Base-by-base conservation (phyloP, 768 basidiomycete species). In the Hericium alpestre region DNA sequence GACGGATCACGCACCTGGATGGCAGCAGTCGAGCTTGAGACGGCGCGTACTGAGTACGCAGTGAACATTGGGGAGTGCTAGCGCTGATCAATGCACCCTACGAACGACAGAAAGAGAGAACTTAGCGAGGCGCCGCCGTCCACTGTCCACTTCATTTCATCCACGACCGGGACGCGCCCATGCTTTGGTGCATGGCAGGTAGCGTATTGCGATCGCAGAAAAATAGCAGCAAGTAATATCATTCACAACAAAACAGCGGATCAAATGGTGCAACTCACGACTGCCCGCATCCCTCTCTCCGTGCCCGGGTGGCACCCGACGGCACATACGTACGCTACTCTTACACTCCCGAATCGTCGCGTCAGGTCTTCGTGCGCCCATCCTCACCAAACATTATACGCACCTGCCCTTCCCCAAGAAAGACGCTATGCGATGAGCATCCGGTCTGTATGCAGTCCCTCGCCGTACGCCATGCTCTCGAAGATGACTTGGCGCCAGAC, bases 401-500 rank as follows among this genome's bases (percentile, higher is more conserved):
- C 49, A 51, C 49, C 49, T 51, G 49, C 49, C 49, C 49, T 23
- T 8, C 7, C 11, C 20, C 9, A 32, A 2, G 23, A 50, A 5
- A 4, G 49, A 11, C 11, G 27, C 25, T 23, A 51, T 15, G 22
- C 49, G 65, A 91, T 84, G 73, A 87, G 76, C 81, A 89, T 82
- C 68, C 79, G 81, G 63, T 91, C 92, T 23, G 92, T 93, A 64
- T 87, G 82, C 59, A 95, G 76, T 41, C 92, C 92, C 70, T 93
- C 90, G 60, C 82, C 84, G 69, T 90, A 93, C 25, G 93, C 90
- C 82, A 91, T 87, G 65, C 91, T 93, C 76, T 97, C 93, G 67
- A 95, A 95, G 53, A 93, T 90, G 63, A 95, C 80, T 72, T 92
- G 89, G 55, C 91, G 82, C 93, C 93, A 97, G 51, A 96, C 76